A percentile compares a stretch with the other conserved stretches of the same genome.
Conservation (phyloP, 139 green algal species). For the Gonium pectorale region DNA sequence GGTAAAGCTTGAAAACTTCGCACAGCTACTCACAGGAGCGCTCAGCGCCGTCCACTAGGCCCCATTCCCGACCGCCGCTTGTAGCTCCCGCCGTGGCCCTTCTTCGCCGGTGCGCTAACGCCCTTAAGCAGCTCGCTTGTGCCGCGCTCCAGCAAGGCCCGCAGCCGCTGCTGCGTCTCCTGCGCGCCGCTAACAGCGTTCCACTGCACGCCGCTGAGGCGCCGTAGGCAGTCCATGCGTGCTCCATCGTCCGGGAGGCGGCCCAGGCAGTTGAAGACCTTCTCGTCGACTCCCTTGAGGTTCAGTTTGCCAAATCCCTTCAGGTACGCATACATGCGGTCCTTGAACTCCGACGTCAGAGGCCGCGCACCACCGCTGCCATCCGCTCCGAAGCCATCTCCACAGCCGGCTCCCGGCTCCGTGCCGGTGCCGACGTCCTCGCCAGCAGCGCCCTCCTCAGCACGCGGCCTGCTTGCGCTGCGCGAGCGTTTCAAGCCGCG, state of each 20-base stretch:
- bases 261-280: slow-evolving; percentile 30
- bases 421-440: not conserved
- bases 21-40: no score
- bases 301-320: slow-evolving; percentile 20
- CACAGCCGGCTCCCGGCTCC: no score
- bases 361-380: not conserved
- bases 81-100: not conserved
- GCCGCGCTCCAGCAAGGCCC: slow-evolving; percentile 23
- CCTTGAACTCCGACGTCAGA: slow-evolving; percentile 11
- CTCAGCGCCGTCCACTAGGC: not conserved
- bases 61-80: not conserved
- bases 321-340: slow-evolving; percentile 31
- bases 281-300: slow-evolving; percentile 14
- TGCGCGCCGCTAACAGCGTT: not conserved
- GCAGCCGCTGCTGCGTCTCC: slow-evolving; percentile 37
- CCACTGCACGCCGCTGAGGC: slow-evolving; percentile 40
- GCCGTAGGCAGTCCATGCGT: slow-evolving; percentile 38
- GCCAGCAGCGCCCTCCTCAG: not conserved
- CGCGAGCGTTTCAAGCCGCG: slow-evolving; percentile 21
- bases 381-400: not conserved
- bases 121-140: slow-evolving; percentile 13
- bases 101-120: not conserved
- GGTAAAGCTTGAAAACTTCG: no score
- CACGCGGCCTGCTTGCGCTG: not conserved
- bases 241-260: slow-evolving; percentile 18